A percentile compares a stretch with the other conserved stretches of the same genome.
Conservation (phyloP, 345 rosid species). For the Salix koriyanagi region DNA sequence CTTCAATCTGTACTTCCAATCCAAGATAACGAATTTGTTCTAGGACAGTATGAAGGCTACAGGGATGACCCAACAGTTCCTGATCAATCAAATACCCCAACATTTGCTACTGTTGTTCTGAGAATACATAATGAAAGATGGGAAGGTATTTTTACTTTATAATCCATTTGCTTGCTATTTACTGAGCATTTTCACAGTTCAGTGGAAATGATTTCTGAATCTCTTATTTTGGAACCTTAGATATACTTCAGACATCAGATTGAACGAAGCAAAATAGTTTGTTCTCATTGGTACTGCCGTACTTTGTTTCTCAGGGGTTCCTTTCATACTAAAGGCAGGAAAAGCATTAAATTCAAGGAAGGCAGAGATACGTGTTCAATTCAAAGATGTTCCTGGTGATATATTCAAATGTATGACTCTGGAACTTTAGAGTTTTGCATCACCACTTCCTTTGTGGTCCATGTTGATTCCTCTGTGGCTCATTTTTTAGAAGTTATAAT, state of each 20-base stretch:
- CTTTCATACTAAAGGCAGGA: constrained; percentile 94
- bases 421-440: constrained; percentile 7
- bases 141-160: constrained; percentile 60
- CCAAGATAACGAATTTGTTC: constrained; percentile 87
- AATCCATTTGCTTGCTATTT: constrained; percentile 9
- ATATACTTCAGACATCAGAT: neutral
- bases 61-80: constrained; percentile 96
- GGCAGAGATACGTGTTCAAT: constrained; percentile 97
- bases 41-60: constrained; percentile 93
- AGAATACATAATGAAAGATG: constrained; percentile 95
- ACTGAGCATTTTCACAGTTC: neutral
- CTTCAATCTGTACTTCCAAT: constrained; percentile 91
- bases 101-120: constrained; percentile 79
- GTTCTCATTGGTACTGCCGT: neutral
- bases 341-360: constrained; percentile 94
- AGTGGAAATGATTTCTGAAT: constrained; percentile 1
- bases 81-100: constrained; percentile 83
- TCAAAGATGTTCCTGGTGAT: constrained; percentile 98
- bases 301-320: constrained; percentile 65
- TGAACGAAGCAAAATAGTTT: constrained; percentile 2
- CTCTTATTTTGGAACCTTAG: neutral
- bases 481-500: neutral
- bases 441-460: constrained; percentile 1
- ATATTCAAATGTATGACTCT: constrained; percentile 68
- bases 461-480: neutral